A percentile compares a stretch with the other conserved stretches of the same genome.
These are phyloP conservation scores for Sarocladium kiliense DNA, from an alignment of 2,329 filamentous ascomycete species.

Conservation along the genomic window DNA sequence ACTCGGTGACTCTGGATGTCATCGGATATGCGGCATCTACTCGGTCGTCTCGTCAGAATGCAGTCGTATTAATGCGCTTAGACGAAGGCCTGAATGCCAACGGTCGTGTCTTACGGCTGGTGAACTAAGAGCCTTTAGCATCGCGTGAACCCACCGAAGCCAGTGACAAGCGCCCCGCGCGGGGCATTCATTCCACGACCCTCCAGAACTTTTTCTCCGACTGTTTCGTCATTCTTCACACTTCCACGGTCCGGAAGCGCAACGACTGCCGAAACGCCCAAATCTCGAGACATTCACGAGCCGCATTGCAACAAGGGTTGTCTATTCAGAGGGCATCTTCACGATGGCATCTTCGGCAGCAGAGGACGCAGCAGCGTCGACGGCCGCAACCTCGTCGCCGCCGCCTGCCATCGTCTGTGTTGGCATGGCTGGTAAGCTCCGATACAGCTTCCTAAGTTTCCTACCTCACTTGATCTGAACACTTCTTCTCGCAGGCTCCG, in stretches of 20 bases:
- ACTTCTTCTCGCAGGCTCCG: slow-evolving; percentile 57
- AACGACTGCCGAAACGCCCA: background rate
- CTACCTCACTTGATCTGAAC: background rate
- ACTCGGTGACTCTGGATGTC: no score
- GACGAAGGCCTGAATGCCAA: no score
- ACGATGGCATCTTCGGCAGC: slow-evolving; percentile 29
- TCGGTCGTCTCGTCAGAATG: no score
- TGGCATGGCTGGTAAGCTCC: slow-evolving; percentile 78
- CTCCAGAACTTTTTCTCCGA: background rate
- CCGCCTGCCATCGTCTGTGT: slow-evolving; percentile 87
- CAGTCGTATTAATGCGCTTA: no score
- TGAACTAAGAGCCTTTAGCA: background rate
- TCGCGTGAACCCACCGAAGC: background rate
- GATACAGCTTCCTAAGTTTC: no score
- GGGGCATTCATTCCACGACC: slow-evolving; percentile 9
- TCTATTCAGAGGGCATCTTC: background rate
- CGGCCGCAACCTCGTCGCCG: slow-evolving; percentile 28
- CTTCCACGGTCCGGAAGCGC: background rate
- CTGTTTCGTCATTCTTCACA: slow-evolving; percentile 2
- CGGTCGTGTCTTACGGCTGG: no score
- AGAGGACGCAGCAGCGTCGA: slow-evolving; percentile 15
- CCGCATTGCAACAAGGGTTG: background rate
- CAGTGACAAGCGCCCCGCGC: slow-evolving; percentile 1
- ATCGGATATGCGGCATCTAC: background rate
- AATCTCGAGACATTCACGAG: background rate